phyloP scores from a whole-genome alignment of 1,284 basidiomycete genomes.

The Apiotrichum porosum region DNA sequence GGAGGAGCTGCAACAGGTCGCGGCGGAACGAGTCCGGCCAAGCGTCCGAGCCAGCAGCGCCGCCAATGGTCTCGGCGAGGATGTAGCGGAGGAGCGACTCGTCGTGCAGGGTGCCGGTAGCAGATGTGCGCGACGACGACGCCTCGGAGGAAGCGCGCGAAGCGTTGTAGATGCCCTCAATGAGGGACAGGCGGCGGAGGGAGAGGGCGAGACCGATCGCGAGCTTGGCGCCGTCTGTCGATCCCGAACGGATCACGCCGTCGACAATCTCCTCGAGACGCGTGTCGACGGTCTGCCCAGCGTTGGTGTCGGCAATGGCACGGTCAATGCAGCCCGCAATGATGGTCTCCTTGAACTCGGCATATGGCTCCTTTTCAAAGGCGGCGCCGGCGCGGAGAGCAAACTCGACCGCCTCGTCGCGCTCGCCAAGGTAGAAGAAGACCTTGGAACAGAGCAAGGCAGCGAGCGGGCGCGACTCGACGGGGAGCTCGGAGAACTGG shows the following conservation, averaged over 20 bases:
- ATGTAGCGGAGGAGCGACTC: conserved; percentile 77
- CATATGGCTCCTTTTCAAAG: conserved; percentile 69
- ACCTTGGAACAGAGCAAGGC: conserved; percentile 90
- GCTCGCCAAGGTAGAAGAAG: conserved; percentile 90
- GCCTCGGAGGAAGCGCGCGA: conserved; percentile 30
- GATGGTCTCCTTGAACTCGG: conserved; percentile 89
- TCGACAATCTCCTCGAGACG: conserved; percentile 78
- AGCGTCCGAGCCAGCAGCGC: conserved; percentile 43
- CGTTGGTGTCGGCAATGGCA: conserved; percentile 60
- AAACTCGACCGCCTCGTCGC: conserved; percentile 87
- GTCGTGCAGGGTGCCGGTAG: conserved; percentile 54
- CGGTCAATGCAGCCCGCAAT: conserved; percentile 91
- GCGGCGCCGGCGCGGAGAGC: conserved; percentile 81
- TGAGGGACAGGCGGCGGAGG: conserved; percentile 75
- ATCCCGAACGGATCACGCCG: conserved; percentile 74
- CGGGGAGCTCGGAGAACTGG: conserved; percentile 61
- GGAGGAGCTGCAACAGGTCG: conserved; percentile 57
- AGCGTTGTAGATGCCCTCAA: conserved; percentile 63
- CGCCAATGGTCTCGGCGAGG: conserved; percentile 78
- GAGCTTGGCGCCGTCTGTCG: conserved; percentile 78
- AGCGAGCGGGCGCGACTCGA: conserved; percentile 68
- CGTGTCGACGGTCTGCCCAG: conserved; percentile 60
- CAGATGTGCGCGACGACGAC: conserved; percentile 20
- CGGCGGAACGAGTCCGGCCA: conserved; percentile 48
- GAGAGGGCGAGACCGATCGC: conserved; percentile 92